Evolutionary conservation across 805 yeast species (phyloP), one percentile per base, ranked within the genome.

Genomic region (Hanseniaspora pseudoguilliermondii): DNA sequence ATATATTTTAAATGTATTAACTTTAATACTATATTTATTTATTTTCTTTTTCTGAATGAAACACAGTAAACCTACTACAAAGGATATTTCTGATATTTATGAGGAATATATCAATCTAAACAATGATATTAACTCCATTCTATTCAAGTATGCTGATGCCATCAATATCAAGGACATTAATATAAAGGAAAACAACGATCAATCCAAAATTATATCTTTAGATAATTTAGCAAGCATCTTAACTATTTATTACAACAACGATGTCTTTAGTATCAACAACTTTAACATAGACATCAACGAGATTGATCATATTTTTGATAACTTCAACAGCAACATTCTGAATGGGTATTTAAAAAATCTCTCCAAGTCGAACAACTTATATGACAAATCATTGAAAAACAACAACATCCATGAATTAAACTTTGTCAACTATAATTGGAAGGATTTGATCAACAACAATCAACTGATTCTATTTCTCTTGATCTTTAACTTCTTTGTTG

Each of bases 401-500:
- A 6, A 38, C 6, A 32, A 49, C 16, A 13, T 38, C 5, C 10
- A 25, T 49, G 40, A 15, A 10, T 18, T 20, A 20, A 39, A 36
- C 18, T 42, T 40, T 20, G 7, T 36, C 3, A 29, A 5, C 18
- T 59, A 59, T 20, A 40, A 29, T 32, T 57, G 58, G 25, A 47
- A 39, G 29, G 48, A 40, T 6, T 43, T 63, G 34, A 54, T 62
- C 27, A 44, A 54, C 15, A 54, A 54, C 15, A 61, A 61, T 27
- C 62, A 61, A 39, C 35, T 62, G 20, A 44, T 62, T 13, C 41
- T 60, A 10, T 54, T 63, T 40, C 49, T 62, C 23, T 52, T 60
- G 41, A 57, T 63, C 40, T 43, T 62, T 20, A 63, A 63, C 51
- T 63, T 63, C 49, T 63, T 62, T 38, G 59, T 59, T 47, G 64